phyloP scores from a whole-genome alignment of 2,329 filamentous ascomycete species.

The Blumeria hordei region DNA sequence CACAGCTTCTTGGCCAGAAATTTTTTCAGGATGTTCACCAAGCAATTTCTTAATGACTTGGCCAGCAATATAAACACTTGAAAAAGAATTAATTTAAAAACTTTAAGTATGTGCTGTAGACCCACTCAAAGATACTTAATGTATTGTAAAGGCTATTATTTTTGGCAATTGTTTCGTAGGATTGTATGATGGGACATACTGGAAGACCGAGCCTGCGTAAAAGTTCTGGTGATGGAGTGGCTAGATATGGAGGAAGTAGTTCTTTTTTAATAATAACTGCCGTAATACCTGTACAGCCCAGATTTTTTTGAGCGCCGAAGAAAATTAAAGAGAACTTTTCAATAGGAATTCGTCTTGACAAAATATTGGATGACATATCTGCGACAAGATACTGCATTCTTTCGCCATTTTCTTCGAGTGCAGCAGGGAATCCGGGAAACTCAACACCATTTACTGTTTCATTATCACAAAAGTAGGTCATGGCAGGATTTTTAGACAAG shows the following conservation, averaged over 20 bases:
- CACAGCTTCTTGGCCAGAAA: constrained; percentile 52
- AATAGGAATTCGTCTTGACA: constrained; percentile 55
- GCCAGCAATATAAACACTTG: constrained; percentile 67
- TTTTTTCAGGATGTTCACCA: constrained; percentile 36
- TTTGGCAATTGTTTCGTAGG: constrained; percentile 68
- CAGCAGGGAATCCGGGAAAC: constrained; percentile 48
- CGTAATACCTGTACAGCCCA: constrained; percentile 67
- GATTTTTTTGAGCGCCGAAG: constrained; percentile 86
- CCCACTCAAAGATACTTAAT: constrained; percentile 63
- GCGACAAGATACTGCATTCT: constrained; percentile 32
- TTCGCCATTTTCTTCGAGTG: constrained; percentile 30
- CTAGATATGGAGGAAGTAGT: constrained; percentile 42
- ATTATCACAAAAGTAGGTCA: constrained; percentile 76
- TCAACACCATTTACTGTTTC: constrained; percentile 90
- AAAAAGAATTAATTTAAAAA: neutral
- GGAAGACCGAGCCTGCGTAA: constrained; percentile 54
- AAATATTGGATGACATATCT: constrained; percentile 88
- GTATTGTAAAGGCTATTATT: constrained; percentile 96
- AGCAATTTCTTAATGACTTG: constrained; percentile 63
- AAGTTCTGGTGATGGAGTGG: constrained; percentile 41
- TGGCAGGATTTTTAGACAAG: constrained; percentile 39
- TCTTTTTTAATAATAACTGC: constrained; percentile 66
- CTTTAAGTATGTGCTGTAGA: neutral
- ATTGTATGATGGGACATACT: constrained; percentile 54
- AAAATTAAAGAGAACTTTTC: constrained; percentile 67